A percentile compares a stretch with the other conserved stretches of the same genome.
These are phyloP conservation scores for Colletotrichum sp. DNA, from an alignment of 2,329 filamentous ascomycete genomes.

Conservation along the genomic window DNA sequence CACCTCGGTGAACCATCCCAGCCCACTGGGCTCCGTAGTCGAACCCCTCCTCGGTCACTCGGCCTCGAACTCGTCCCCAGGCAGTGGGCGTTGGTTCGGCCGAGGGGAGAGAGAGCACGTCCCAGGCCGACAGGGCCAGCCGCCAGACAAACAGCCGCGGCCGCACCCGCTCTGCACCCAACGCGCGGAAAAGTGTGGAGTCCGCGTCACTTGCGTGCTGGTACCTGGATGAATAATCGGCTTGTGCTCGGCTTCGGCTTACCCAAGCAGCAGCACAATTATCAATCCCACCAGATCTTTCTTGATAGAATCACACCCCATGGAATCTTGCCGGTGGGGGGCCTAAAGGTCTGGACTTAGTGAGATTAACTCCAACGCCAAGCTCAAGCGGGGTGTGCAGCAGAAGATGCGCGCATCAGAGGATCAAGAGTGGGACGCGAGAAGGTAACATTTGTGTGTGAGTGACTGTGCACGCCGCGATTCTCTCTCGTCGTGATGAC, in stretches of 20 bases:
- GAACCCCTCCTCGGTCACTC: background rate
- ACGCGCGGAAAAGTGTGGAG: constrained; percentile 2
- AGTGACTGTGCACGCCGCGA: background rate
- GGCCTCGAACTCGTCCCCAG: background rate
- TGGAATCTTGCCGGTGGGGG: background rate
- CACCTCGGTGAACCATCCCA: background rate
- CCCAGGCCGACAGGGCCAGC: background rate
- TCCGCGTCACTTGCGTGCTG: background rate
- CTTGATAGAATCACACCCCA: background rate
- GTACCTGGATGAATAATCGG: constrained; percentile 7
- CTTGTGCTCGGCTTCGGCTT: background rate
- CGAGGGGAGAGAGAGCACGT: background rate
- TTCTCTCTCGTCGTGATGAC: background rate
- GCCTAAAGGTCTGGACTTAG: constrained; percentile 3
- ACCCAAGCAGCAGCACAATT: background rate
- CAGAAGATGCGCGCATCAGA: background rate
- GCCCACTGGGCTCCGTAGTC: background rate
- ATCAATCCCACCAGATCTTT: background rate
- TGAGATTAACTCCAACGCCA: constrained; percentile 1
- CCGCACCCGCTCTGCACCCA: background rate
- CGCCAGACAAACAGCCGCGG: background rate
- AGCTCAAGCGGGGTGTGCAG: background rate
- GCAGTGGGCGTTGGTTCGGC: background rate
- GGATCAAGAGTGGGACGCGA: background rate
- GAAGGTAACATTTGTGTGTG: background rate